phyloP scores from a whole-genome alignment of 179 eudicot species.

The Silene coronaria region DNA sequence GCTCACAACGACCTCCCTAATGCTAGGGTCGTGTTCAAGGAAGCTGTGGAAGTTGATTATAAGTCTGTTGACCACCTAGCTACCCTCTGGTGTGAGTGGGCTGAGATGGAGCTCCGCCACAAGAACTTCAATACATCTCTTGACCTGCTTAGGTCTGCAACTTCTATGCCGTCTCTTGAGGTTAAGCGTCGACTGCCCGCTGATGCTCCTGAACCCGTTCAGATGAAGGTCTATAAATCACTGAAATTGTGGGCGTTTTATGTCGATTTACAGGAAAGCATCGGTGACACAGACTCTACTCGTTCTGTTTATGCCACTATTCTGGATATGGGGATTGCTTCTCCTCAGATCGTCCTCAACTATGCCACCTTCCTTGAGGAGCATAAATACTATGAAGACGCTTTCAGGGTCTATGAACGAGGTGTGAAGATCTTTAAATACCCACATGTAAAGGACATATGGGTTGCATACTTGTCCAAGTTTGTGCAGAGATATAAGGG shows the following conservation, averaged over 20 bases:
- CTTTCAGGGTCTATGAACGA: conserved; percentile 90
- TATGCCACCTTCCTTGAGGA: conserved; percentile 81
- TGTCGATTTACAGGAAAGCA: too few relatives aligned
- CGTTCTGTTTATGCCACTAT: too few relatives aligned
- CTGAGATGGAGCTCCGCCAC: conserved; percentile 89
- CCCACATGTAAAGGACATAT: conserved; percentile 90
- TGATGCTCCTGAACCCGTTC: too few relatives aligned
- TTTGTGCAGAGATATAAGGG: conserved; percentile 79
- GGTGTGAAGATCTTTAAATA: conserved; percentile 90
- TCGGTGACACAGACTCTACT: too few relatives aligned
- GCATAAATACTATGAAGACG: conserved; percentile 85
- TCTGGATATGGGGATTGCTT: conserved; percentile 53
- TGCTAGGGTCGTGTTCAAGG: conserved; percentile 82
- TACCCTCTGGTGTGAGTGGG: conserved; percentile 97
- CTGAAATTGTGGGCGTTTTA: too few relatives aligned
- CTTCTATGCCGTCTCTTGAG: conserved; percentile 80
- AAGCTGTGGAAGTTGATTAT: conserved; percentile 87
- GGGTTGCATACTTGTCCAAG: conserved; percentile 86
- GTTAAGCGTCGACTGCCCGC: conserved; percentile 50
- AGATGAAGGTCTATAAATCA: too few relatives aligned
- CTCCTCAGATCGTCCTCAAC: conserved; percentile 79
- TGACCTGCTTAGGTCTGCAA: conserved; percentile 84
- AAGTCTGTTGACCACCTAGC: conserved; percentile 84
- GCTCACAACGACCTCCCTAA: conserved; percentile 63
- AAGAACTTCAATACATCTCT: conserved; percentile 68